Percentiles rank a stretch among this genome's conserved stretches.
Conservation (phyloP, 2,329 filamentous ascomycete species). For the Arthroderma sp. region DNA sequence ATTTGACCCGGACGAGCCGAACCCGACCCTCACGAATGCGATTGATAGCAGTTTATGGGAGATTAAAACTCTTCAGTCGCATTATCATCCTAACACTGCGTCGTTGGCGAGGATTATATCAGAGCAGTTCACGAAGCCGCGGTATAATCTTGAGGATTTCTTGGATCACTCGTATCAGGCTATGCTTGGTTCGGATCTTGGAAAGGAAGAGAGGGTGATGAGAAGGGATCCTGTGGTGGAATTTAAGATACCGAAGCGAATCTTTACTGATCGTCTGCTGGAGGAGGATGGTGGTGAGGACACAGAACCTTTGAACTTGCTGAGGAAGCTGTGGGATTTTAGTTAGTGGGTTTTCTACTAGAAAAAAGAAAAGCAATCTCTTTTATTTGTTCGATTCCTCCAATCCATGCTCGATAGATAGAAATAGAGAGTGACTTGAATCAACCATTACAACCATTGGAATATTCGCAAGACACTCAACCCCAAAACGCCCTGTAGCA, state of each 20-base stretch:
- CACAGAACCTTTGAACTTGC: slow-evolving; percentile 22
- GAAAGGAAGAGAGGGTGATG: slow-evolving; percentile 51
- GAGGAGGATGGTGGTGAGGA: slow-evolving; percentile 28
- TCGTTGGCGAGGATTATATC: slow-evolving; percentile 86
- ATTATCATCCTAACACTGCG: slow-evolving; percentile 95
- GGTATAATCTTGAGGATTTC: slow-evolving; percentile 95
- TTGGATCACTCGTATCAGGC: slow-evolving; percentile 74
- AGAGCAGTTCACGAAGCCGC: slow-evolving; percentile 92
- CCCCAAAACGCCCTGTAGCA: too few species aligned
- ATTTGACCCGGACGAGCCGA: slow-evolving; percentile 59
- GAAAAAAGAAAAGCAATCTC: too few species aligned
- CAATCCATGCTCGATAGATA: too few species aligned
- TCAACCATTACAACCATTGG: too few species aligned
- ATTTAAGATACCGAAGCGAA: slow-evolving; percentile 81
- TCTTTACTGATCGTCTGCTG: slow-evolving; percentile 43
- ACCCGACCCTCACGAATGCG: slow-evolving; percentile 74
- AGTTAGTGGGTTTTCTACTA: slow-evolving; percentile 33
- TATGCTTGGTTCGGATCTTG: slow-evolving; percentile 69
- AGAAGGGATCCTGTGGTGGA: slow-evolving; percentile 83
- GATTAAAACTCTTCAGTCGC: slow-evolving; percentile 73
- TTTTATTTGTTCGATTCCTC: too few species aligned
- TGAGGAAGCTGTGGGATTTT: slow-evolving; percentile 28
- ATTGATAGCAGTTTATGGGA: slow-evolving; percentile 95
- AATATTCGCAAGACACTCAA: too few species aligned
- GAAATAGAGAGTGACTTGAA: too few species aligned